Base-by-base conservation (phyloP, 306 rosid genomes). In the Adenanthera pavonina region DNA sequence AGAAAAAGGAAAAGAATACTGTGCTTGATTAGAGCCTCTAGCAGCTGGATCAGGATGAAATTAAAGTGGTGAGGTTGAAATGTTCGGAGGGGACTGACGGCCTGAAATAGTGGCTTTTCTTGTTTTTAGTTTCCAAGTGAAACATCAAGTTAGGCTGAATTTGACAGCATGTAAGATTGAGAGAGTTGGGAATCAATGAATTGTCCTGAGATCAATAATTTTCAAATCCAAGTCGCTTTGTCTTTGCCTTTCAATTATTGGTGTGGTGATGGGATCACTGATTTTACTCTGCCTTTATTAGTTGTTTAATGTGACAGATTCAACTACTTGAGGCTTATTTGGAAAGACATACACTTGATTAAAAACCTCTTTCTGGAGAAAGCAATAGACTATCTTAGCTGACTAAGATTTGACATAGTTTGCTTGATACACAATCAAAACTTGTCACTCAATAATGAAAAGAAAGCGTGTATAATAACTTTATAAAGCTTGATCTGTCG, bases 241-340 rank as follows among this genome's bases (percentile, higher is more conserved):
- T 11, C 40, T 69, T 72, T 36, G 41, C 64, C 73, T 80, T 74
- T 16, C 44, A 81, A 87, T 84, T 84, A 84, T 84, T 82, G 90
- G 64, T 48, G 67, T 75, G 25, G 67, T 82, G 84, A 84, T 79
- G 82, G 75, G 83, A 84, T 78, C 30, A 13, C 33, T 71, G 90
- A 71, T 75, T 65, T 75, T 65, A 74, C 72, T 64, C 46, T 70
- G 52, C 80, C 56, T 78, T 68, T 78, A 64, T 40, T 3, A 16
- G 75, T 57, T 81, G 77, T 57, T 77, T 66, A 53, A 56, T 64
- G 75, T 75, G 82, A 74, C 75, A 34, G 74, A 62, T 65, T 74
- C 51, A 77, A 73, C 43, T 68, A 68, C 78, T 71, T 80, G 44
- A 44, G 71, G 72, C 78, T 80, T 54, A 66, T 69, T 30, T 38